Evolutionary conservation across 2,329 filamentous ascomycete genomes (phyloP).

Genomic region (Apiospora kogelbergensis): DNA sequence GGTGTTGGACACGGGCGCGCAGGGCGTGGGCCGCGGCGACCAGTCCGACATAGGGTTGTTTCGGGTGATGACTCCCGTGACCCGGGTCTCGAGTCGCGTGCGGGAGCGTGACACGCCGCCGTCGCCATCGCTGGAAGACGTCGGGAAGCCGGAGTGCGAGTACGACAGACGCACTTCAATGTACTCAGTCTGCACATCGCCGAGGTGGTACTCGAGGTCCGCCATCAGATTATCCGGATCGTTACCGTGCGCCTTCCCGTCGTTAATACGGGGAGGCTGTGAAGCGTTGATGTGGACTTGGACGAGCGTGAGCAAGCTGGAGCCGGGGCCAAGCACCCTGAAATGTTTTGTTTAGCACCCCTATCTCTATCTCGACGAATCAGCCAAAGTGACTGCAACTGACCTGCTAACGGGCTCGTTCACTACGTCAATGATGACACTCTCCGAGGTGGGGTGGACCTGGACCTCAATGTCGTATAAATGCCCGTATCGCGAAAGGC

Average conservation of each 20-base stretch:
- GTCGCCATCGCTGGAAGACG: constrained; percentile 27
- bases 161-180: constrained; percentile 54
- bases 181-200: constrained; percentile 47
- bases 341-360: background rate
- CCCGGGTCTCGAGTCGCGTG: constrained; percentile 54
- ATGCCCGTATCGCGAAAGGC: constrained; percentile 40
- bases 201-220: constrained; percentile 58
- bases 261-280: constrained; percentile 12
- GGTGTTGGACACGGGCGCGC: constrained; percentile 33
- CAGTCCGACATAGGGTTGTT: constrained; percentile 50
- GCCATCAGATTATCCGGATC: constrained; percentile 56
- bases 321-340: constrained; percentile 44
- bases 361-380: background rate
- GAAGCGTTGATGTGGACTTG: constrained; percentile 38
- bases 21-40: constrained; percentile 43
- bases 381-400: background rate
- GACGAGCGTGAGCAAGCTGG: constrained; percentile 48
- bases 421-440: constrained; percentile 46
- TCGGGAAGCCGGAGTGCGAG: constrained; percentile 55
- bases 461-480: constrained; percentile 50
- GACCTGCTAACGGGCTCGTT: constrained; percentile 26
- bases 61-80: constrained; percentile 49
- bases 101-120: constrained; percentile 38
- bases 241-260: background rate
- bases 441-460: constrained; percentile 41